Evolutionary conservation across 1,284 basidiomycete species (phyloP).

Genomic region (Malassezia slooffiae): DNA sequence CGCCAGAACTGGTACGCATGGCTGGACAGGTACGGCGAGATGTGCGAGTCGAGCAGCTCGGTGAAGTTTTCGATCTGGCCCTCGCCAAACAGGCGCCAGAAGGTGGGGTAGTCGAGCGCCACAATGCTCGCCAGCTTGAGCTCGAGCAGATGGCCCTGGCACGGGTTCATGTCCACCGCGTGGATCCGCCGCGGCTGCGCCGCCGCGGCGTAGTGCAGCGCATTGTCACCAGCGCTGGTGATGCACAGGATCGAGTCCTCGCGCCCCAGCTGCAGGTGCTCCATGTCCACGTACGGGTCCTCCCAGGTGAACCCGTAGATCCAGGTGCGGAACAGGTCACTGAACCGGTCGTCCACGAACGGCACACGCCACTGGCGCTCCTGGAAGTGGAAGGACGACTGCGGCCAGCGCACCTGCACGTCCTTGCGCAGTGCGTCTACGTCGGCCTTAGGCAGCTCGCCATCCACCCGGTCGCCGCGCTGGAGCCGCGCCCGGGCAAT

Average conservation of each 20-base stretch:
- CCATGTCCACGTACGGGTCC: slow-evolving; percentile 67
- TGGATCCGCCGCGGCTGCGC: slow-evolving; percentile 56
- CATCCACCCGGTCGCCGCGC: slow-evolving; percentile 29
- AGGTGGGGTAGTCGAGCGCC: slow-evolving; percentile 58
- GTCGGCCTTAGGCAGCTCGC: background rate
- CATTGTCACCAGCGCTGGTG: slow-evolving; percentile 71
- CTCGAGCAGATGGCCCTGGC: slow-evolving; percentile 67
- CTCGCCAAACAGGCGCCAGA: slow-evolving; percentile 63
- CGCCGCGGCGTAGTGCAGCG: slow-evolving; percentile 65
- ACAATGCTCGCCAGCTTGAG: slow-evolving; percentile 62
- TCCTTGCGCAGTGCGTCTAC: slow-evolving; percentile 31
- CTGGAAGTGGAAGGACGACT: slow-evolving; percentile 68
- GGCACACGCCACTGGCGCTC: slow-evolving; percentile 56
- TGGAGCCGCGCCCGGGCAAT: slow-evolving; percentile 39
- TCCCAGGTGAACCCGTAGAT: slow-evolving; percentile 71
- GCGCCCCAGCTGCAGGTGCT: slow-evolving; percentile 55
- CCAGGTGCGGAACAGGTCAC: slow-evolving; percentile 64
- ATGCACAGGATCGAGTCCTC: slow-evolving; percentile 65
- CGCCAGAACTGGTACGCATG: slow-evolving; percentile 69
- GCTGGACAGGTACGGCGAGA: slow-evolving; percentile 64
- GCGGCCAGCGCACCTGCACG: slow-evolving; percentile 48
- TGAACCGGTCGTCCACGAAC: slow-evolving; percentile 62
- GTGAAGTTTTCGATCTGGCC: slow-evolving; percentile 59
- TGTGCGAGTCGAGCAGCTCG: slow-evolving; percentile 56
- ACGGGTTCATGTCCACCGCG: slow-evolving; percentile 61